Percentiles rank a stretch among this genome's conserved stretches.
Evolutionary conservation across 2,329 filamentous ascomycete genomes (phyloP).

Genomic region (Cladosporium sp.): DNA sequence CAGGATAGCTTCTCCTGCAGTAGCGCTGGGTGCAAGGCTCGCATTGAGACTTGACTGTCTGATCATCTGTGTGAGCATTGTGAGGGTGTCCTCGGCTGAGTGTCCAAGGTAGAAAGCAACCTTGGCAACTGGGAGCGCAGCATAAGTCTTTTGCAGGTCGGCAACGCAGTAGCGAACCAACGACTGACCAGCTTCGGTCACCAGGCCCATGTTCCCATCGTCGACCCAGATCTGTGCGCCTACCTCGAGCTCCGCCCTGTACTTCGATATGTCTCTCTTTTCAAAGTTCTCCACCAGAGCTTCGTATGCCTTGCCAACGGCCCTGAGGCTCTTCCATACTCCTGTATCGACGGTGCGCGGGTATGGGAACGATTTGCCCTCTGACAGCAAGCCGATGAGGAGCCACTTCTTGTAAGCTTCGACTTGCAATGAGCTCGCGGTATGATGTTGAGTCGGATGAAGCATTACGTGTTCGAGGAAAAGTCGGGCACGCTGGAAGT

Average conservation of each 20-base stretch:
- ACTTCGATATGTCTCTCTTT: conserved; percentile 55
- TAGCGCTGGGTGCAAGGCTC: conserved; percentile 46
- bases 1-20: conserved; percentile 48
- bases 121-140: conserved; percentile 58
- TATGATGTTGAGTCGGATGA: conserved; percentile 63
- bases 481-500: conserved; percentile 46
- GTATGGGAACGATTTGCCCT: conserved; percentile 59
- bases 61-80: conserved; percentile 57
- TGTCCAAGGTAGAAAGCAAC: conserved; percentile 54
- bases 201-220: conserved; percentile 66
- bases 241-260: conserved; percentile 64
- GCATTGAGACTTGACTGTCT: conserved; percentile 53
- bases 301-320: conserved; percentile 68
- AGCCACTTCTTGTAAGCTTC: conserved; percentile 94
- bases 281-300: conserved; percentile 69
- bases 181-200: conserved; percentile 67
- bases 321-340: conserved; percentile 58
- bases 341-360: conserved; percentile 58
- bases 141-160: conserved; percentile 71
- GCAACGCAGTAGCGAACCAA: conserved; percentile 76
- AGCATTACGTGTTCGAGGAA: conserved; percentile 57
- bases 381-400: conserved; percentile 69
- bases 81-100: conserved; percentile 52
- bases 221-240: conserved; percentile 60
- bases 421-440: conserved; percentile 72